Percentiles rank a stretch among this genome's conserved stretches.
These are phyloP conservation scores for Talaromyces pinophilus DNA, from an alignment of 2,329 filamentous ascomycete genomes.

Conservation along the genomic window DNA sequence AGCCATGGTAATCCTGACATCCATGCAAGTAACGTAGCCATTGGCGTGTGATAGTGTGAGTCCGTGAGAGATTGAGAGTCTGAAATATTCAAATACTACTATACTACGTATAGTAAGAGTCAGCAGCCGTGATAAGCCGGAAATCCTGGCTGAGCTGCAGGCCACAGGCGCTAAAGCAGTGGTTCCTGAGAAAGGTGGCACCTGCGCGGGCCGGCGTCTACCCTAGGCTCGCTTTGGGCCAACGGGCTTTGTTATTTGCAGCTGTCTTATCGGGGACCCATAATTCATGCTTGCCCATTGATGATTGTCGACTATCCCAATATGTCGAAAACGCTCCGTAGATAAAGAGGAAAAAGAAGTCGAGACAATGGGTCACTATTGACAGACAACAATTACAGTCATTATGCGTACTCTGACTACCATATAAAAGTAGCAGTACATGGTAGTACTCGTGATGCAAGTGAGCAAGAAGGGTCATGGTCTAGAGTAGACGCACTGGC, in stretches of 20 bases:
- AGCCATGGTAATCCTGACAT: not conserved
- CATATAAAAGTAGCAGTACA: not conserved
- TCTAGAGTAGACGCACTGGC: not conserved
- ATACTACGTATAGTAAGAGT: not conserved
- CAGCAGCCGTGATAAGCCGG: slow-evolving; percentile 4
- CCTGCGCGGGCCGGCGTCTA: slow-evolving; percentile 8
- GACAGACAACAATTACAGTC: not conserved
- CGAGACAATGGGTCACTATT: not conserved
- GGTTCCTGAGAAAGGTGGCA: slow-evolving; percentile 18
- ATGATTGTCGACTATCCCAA: not conserved
- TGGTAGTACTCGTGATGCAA: not conserved
- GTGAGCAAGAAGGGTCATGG: not conserved
- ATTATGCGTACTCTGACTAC: not conserved
- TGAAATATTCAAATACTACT: not conserved
- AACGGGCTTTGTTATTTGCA: not conserved
- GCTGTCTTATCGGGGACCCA: slow-evolving; percentile 2
- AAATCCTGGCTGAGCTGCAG: slow-evolving; percentile 7
- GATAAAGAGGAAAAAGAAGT: not conserved
- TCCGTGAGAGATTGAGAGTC: no score
- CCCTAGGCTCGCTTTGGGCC: not conserved
- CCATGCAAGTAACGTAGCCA: not conserved
- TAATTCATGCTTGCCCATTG: not conserved
- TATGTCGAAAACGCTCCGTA: not conserved
- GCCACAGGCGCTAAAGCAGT: slow-evolving; percentile 14
- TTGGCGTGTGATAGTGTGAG: not conserved